Base-by-base conservation (phyloP, 2,329 filamentous ascomycete species). In the Diaporthe sp. region DNA sequence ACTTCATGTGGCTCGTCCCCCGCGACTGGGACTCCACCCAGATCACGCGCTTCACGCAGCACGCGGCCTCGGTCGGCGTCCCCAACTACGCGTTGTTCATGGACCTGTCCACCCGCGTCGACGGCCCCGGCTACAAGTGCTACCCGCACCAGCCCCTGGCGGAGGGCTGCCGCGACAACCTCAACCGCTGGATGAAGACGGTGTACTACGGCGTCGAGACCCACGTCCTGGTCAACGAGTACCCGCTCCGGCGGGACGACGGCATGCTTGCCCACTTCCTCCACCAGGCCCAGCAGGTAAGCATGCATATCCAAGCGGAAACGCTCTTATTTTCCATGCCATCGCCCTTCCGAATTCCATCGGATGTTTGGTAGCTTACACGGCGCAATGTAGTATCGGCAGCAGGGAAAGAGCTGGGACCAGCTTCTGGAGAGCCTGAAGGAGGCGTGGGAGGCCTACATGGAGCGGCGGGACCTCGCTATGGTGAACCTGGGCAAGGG, bases 191-290 rank as follows among this genome's bases (percentile, higher is more conserved):
- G 71, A 39, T 39, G n/a, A 55, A 44, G 58, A 20, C 42, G 34
- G 44, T 73, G 2, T 73, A 28, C 47, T 28, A 73, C 47, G 57
- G 71, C 42, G 58, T 47, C 25, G 60, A 65, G 60, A 65, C 42
- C 15, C 28, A 20, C 3, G 60, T 49, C 9, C 42, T 44, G 6
- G n/a, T 44, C 37, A 42, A 42, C 58, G 37, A 44, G 6, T 44
- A 44, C 37, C 37, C 58, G 58, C 58, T 63, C 12, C 37, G 37
- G 13, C n/a, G 37, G 37, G 58, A 63, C n/a, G 37, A 42, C 37
- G 58, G 58, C 9, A 39, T 63, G n/a, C 42, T 63, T 42, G 58
- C 58, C 3, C 58, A 63, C 15, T 63, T 28, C 37, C 37, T 63
- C 12, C 37, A 28, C n/a, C 58, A 63, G 58, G 58, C 58, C 2